Base-by-base conservation (phyloP, 495 filamentous ascomycete species). In the Aspergillus avenaceus region DNA sequence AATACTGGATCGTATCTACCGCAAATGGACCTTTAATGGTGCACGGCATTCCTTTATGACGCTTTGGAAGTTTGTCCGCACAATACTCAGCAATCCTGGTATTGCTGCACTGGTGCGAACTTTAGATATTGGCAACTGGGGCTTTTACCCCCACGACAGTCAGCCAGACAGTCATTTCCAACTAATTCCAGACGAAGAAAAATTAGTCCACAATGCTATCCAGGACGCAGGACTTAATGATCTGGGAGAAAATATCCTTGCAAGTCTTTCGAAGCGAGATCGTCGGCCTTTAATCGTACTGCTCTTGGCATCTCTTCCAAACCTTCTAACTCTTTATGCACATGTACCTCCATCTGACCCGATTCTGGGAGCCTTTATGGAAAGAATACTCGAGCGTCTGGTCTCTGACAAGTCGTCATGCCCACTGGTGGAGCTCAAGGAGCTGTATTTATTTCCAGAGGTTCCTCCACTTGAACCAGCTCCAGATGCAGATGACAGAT, bases 1-100 rank as follows among this genome's bases (percentile, higher is more conserved):
- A 26, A 14, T 45, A 26, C 9, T 13, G 26, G 22, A 5, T 24
- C 41, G 41, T 13, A 24, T 45, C 18, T 45, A 45, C 41, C 28
- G 22, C 9, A 3, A 45, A 45, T 45, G 41, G 41, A 26, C 41
- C 3, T 45, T 26, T 26, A 45, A 45, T 45, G 41, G 41, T 28
- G 41, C 41, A 7, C 21, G 41, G 14, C 22, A 45, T 11, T 28
- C 41, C 21, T 27, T 24, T 25, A 24, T 26, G 41, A 26, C 22
- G 7, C 24, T 45, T 14, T 45, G 41, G 41, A 24, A 18, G 8
- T 45, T 45, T 16, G 21, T 45, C 9, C 41, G 41, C 16, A 28
- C 41, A 27, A 45, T 45, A 16, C 24, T 22, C 16, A 16, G 22
- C 41, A 24, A 27, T 25, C 41, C 41, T 14, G 9, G 25, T 26